A percentile compares a stretch with the other conserved stretches of the same genome.
These are phyloP conservation scores for Platanthera zijinensis DNA, from an alignment of 106 monocot species.

Conservation along the genomic window DNA sequence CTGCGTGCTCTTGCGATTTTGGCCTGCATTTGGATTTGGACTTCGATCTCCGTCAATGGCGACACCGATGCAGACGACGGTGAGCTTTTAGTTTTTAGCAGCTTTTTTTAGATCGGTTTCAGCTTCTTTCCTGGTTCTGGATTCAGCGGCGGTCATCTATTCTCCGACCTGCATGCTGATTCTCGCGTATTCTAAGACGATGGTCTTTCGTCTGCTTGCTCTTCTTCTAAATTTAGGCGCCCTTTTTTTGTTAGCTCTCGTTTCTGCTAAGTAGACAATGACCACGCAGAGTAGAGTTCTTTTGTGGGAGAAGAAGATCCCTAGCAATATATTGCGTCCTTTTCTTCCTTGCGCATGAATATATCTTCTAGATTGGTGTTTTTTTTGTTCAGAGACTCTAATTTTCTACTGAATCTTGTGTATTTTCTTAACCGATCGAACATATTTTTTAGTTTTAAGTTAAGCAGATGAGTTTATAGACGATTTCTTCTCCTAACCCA, in stretches of 20 bases:
- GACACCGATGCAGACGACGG: conserved; percentile 23
- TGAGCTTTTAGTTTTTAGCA: conserved; percentile 10
- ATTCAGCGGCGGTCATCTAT: neutral
- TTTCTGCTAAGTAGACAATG: neutral
- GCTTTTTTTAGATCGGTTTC: neutral
- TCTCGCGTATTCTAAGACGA: neutral
- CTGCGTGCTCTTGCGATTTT: conserved; percentile 13
- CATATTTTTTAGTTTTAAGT: neutral
- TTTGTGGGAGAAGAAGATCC: neutral
- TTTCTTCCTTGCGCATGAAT: neutral
- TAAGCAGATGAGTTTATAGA: neutral
- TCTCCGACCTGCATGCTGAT: neutral
- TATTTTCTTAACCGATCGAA: neutral
- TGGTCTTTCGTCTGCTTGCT: neutral
- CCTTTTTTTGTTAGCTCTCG: neutral
- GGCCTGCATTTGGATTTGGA: conserved; percentile 15
- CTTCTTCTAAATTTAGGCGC: neutral
- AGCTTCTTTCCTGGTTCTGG: neutral
- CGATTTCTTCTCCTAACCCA: neutral
- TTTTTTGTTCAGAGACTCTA: neutral
- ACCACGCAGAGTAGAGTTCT: neutral
- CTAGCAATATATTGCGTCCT: neutral
- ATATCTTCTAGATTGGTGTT: neutral
- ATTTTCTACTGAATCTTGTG: neutral
- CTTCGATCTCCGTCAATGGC: conserved; percentile 15